phyloP scores from a whole-genome alignment of 2,329 filamentous ascomycete species.

The Ophiostoma sp. region DNA sequence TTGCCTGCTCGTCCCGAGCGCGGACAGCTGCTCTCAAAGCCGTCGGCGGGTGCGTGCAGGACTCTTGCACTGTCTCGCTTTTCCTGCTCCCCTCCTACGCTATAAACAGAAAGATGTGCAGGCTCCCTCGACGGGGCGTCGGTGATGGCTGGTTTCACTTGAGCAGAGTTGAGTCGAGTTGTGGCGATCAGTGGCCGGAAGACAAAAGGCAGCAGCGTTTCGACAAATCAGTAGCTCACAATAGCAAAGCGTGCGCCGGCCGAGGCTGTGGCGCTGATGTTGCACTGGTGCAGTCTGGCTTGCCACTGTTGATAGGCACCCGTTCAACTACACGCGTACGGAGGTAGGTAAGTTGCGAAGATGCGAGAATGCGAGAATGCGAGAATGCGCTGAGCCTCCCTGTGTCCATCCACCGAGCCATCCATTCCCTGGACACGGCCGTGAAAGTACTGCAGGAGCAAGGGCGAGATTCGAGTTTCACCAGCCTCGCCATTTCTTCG shows the following conservation, averaged over 20 bases:
- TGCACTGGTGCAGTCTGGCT: too few species aligned
- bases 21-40: not conserved
- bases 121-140: conserved; percentile 3
- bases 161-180: not conserved
- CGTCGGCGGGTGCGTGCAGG: not conserved
- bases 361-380: too few species aligned
- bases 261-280: too few species aligned
- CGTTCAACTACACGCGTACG: too few species aligned
- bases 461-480: not conserved
- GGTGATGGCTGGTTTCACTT: conserved; percentile 8
- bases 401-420: too few species aligned
- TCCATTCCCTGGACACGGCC: too few species aligned
- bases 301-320: too few species aligned
- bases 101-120: not conserved
- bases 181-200: not conserved
- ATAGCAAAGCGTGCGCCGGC: too few species aligned
- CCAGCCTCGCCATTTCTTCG: not conserved
- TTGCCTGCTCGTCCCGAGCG: not conserved
- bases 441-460: too few species aligned
- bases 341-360: too few species aligned
- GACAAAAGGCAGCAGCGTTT: not conserved
- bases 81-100: conserved; percentile 1
- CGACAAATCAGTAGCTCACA: not conserved
- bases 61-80: not conserved
- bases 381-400: too few species aligned